Percentiles rank a stretch among this genome's conserved stretches.
Conservation (phyloP, 129 eudicot species). For the Oenanthe sinensis region DNA sequence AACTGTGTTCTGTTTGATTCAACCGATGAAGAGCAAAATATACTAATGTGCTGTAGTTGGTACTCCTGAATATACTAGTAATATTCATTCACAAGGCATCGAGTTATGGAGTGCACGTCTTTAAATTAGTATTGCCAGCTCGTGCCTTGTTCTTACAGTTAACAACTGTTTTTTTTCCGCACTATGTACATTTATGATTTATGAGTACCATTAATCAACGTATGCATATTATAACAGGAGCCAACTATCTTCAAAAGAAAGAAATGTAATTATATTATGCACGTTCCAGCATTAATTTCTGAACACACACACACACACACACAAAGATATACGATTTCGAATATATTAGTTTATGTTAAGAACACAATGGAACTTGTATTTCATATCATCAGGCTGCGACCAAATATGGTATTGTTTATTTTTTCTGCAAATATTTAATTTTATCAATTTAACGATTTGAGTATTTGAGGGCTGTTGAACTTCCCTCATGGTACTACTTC, state of each 20-base stretch:
- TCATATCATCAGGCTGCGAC: neutral
- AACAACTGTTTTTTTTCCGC: neutral
- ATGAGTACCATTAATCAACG: neutral
- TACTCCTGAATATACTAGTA: neutral
- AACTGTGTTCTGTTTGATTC: too few species aligned
- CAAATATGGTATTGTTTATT: too few species aligned
- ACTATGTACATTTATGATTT: neutral
- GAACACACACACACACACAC: too few species aligned
- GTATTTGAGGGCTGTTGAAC: too few species aligned
- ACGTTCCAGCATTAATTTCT: neutral
- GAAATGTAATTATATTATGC: neutral
- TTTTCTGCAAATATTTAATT: too few species aligned
- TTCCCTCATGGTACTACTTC: too few species aligned
- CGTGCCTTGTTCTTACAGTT: neutral
- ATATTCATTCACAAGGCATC: neutral
- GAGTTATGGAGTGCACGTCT: conserved; percentile 5
- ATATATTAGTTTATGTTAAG: too few species aligned
- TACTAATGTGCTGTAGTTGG: neutral
- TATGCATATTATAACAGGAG: neutral
- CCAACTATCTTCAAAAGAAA: neutral
- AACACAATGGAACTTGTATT: neutral
- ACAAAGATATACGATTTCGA: neutral
- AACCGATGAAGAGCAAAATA: neutral
- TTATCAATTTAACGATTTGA: too few species aligned
- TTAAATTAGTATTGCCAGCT: neutral